Percentiles rank a stretch among this genome's conserved stretches.
These are phyloP conservation scores for Botrytis porri DNA, from an alignment of 2,329 filamentous ascomycete species.

Conservation along the genomic window DNA sequence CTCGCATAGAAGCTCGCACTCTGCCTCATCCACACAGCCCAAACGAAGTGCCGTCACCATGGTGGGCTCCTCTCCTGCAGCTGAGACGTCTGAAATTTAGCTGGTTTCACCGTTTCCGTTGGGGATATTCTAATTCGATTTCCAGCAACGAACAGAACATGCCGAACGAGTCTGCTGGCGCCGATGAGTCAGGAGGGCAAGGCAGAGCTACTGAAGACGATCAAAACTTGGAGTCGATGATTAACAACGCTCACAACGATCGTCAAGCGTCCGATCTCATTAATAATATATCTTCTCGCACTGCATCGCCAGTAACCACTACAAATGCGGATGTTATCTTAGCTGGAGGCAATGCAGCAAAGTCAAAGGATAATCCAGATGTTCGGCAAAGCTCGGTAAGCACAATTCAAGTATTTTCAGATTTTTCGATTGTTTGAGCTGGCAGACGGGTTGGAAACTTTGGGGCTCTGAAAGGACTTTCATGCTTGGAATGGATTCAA, in stretches of 20 bases:
- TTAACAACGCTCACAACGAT: too few relatives aligned
- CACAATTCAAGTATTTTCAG: background rate
- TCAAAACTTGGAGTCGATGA: background rate
- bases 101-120: background rate
- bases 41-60: background rate
- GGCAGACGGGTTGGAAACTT: background rate
- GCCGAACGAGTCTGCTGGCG: background rate
- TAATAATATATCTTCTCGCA: background rate
- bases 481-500: background rate
- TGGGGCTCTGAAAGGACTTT: background rate
- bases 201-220: too few relatives aligned
- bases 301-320: background rate
- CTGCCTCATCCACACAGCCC: background rate
- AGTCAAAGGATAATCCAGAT: accelerated
- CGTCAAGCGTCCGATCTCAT: too few relatives aligned
- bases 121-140: background rate
- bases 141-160: background rate
- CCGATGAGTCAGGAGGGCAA: too few relatives aligned
- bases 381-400: background rate
- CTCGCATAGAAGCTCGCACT: background rate
- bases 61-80: background rate
- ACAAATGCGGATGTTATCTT: background rate
- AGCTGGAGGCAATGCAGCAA: background rate
- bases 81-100: background rate
- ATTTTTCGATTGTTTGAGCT: background rate